Evolutionary conservation across 2,329 filamentous ascomycete genomes (phyloP).

Genomic region (Epichloe typhina): DNA sequence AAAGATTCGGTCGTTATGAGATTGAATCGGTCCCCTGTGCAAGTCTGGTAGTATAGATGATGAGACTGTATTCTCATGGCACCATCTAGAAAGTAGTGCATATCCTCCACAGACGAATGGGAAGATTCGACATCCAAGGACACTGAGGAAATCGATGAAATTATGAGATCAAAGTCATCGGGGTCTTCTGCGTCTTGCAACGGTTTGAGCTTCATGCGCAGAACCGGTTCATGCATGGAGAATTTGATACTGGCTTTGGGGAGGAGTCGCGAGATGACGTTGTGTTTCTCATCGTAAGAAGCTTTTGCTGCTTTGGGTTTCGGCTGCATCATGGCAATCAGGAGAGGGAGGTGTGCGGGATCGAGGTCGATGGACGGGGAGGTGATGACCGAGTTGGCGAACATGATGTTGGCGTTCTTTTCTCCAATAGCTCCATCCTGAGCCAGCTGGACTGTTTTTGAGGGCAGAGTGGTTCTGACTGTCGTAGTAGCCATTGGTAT

Average conservation of each 20-base stretch:
- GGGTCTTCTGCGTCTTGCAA: slow-evolving; percentile 50
- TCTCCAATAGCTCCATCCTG: slow-evolving; percentile 62
- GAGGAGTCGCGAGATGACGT: slow-evolving; percentile 75
- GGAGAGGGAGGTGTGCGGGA: slow-evolving; percentile 76
- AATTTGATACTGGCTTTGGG: slow-evolving; percentile 93
- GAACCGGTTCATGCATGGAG: slow-evolving; percentile 89
- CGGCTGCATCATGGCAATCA: slow-evolving; percentile 61
- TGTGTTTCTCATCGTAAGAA: slow-evolving; percentile 40
- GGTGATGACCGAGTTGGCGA: slow-evolving; percentile 90
- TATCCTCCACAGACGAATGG: slow-evolving; percentile 71
- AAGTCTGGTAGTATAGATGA: slow-evolving; percentile 87
- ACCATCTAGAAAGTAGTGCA: slow-evolving; percentile 77
- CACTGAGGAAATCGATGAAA: slow-evolving; percentile 87
- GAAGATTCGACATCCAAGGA: slow-evolving; percentile 90
- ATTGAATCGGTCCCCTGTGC: slow-evolving; percentile 69
- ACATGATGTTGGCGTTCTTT: slow-evolving; percentile 89
- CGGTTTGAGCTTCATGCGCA: slow-evolving; percentile 77
- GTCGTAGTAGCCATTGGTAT: slow-evolving; percentile 96
- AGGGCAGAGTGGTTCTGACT: slow-evolving; percentile 83
- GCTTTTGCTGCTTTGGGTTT: slow-evolving; percentile 24
- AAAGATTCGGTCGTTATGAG: slow-evolving; percentile 77
- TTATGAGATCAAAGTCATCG: slow-evolving; percentile 87
- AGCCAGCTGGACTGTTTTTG: slow-evolving; percentile 77
- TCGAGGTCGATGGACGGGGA: slow-evolving; percentile 90
- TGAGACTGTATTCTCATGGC: slow-evolving; percentile 76